Evolutionary conservation across 495 filamentous ascomycete species (phyloP).

Genomic region (Aspergillus hancockii): DNA sequence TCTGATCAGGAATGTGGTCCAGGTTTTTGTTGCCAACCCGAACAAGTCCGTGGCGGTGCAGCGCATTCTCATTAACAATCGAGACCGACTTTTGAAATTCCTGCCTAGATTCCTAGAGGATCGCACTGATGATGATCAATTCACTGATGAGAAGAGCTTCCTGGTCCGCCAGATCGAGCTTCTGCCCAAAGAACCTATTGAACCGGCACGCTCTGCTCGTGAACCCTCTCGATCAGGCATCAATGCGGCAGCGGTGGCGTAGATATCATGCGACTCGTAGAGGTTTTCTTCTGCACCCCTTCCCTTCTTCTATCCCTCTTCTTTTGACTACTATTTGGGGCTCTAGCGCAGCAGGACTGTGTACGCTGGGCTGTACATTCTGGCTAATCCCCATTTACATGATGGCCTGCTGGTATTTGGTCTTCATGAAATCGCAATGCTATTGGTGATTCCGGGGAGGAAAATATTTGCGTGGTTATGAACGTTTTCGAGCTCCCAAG

Average conservation of each 20-base stretch:
- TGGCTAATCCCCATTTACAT: slow-evolving; percentile 21
- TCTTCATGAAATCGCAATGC: slow-evolving; percentile 17
- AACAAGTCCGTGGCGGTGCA: slow-evolving; percentile 94
- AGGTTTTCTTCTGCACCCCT: slow-evolving; percentile 7
- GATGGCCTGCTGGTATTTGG: slow-evolving; percentile 28
- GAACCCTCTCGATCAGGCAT: slow-evolving; percentile 34
- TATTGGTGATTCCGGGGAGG: slow-evolving; percentile 11
- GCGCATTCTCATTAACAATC: slow-evolving; percentile 92
- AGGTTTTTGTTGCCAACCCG: slow-evolving; percentile 97
- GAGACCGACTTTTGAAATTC: slow-evolving; percentile 85
- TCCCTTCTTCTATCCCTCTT: slow-evolving; percentile 12
- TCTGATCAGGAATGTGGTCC: slow-evolving; percentile 25
- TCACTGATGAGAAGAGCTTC: slow-evolving; percentile 96
- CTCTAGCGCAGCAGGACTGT: slow-evolving; percentile 17
- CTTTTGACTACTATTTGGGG: slow-evolving; percentile 16
- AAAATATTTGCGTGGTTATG: slow-evolving; percentile 9
- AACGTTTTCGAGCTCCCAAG: not conserved
- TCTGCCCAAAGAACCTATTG: slow-evolving; percentile 67
- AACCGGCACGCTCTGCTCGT: slow-evolving; percentile 38
- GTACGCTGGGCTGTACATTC: slow-evolving; percentile 21
- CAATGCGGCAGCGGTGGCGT: slow-evolving; percentile 39
- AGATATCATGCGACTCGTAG: slow-evolving; percentile 8
- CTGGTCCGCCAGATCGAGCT: slow-evolving; percentile 90
- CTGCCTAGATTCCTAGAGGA: slow-evolving; percentile 91
- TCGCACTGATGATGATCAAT: slow-evolving; percentile 95